These are phyloP conservation scores for Cephalotrichum gorgonifer DNA, from an alignment of 2,329 filamentous ascomycete species.

Conservation along the genomic window DNA sequence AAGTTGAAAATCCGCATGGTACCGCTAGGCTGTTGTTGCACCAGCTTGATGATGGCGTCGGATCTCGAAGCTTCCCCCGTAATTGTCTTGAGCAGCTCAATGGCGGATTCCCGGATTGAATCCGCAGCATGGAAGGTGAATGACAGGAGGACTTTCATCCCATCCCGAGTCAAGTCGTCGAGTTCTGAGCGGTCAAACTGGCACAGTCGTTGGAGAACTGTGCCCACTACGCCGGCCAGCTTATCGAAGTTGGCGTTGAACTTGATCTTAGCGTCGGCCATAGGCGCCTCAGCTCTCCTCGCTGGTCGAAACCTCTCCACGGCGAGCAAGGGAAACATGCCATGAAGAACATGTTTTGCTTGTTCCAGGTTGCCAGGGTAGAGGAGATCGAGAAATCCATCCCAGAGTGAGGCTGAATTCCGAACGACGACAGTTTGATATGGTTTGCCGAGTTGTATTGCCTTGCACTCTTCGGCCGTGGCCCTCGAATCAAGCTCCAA, in stretches of 20 bases:
- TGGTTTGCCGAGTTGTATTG: conserved; percentile 48
- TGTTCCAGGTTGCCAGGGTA: conserved; percentile 57
- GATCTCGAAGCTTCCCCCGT: conserved; percentile 52
- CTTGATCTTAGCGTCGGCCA: conserved; percentile 39
- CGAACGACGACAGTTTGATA: conserved; percentile 59
- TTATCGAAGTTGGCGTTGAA: conserved; percentile 66
- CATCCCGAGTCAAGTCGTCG: conserved; percentile 55
- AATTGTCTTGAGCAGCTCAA: conserved; percentile 74
- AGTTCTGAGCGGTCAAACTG: conserved; percentile 65
- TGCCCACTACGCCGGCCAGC: conserved; percentile 51
- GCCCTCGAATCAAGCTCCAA: conserved; percentile 33
- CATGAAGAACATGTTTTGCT: conserved; percentile 63
- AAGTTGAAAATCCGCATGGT: conserved; percentile 27
- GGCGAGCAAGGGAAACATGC: conserved; percentile 59
- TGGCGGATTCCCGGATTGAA: conserved; percentile 66
- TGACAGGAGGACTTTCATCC: conserved; percentile 64
- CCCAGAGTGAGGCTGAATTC: conserved; percentile 69
- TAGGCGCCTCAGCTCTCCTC: conserved; percentile 30
- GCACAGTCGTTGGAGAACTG: conserved; percentile 67
- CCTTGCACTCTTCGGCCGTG: conserved; percentile 34
- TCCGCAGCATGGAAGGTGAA: conserved; percentile 74
- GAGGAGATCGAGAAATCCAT: conserved; percentile 59
- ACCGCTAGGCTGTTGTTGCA: conserved; percentile 25
- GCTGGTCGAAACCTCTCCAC: conserved; percentile 61
- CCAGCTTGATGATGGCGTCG: conserved; percentile 36